These are phyloP conservation scores for Trametes coccinea DNA, from an alignment of 768 basidiomycete genomes.

Conservation along the genomic window DNA sequence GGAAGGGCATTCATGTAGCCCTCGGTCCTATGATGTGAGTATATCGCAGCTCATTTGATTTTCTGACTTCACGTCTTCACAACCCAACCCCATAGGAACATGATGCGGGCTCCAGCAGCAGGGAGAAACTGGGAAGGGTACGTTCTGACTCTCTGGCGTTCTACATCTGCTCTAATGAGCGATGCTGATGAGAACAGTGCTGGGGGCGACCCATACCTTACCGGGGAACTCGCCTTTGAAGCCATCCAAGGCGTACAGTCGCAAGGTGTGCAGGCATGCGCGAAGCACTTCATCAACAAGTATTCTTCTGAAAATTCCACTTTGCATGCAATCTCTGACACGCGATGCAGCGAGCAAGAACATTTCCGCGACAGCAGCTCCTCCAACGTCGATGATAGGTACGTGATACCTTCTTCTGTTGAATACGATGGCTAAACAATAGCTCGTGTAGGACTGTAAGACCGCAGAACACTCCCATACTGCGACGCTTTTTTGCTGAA, in stretches of 20 bases:
- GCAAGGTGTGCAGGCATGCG: conserved; percentile 82
- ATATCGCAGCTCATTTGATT: conserved; percentile 34
- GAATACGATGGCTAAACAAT: neutral
- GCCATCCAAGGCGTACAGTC: conserved; percentile 83
- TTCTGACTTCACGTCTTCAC: conserved; percentile 1
- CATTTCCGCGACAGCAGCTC: conserved; percentile 51
- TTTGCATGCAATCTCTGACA: neutral
- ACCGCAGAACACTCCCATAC: neutral
- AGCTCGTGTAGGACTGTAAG: conserved; percentile 14
- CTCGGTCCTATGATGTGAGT: conserved; percentile 81
- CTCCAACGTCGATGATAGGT: conserved; percentile 70
- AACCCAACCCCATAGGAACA: conserved; percentile 6
- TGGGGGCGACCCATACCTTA: conserved; percentile 77
- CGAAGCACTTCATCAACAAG: conserved; percentile 68
- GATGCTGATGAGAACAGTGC: conserved; percentile 1
- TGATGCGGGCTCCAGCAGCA: conserved; percentile 44
- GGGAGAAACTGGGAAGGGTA: conserved; percentile 91
- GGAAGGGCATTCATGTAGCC: conserved; percentile 83
- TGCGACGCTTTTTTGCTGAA: neutral
- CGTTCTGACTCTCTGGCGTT: neutral
- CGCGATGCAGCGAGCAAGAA: conserved; percentile 52
- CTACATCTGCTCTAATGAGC: neutral
- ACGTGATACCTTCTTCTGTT: neutral
- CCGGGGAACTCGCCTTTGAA: conserved; percentile 74
- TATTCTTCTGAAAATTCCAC: neutral